phyloP scores from a whole-genome alignment of 2,329 filamentous ascomycete species.

The Plenodomus biglobosus region DNA sequence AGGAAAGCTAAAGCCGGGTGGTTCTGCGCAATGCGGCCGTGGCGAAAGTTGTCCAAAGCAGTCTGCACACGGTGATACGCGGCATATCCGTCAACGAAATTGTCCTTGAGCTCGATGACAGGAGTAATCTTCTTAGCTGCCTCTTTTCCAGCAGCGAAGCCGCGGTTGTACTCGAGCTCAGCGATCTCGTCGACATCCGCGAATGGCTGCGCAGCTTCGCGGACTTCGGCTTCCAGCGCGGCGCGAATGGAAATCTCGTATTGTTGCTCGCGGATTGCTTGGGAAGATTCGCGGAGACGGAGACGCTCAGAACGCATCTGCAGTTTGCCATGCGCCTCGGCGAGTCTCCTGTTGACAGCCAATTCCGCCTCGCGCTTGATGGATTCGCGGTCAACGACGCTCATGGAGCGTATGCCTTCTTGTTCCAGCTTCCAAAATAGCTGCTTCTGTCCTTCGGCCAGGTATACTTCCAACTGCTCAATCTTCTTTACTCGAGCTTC shows the following conservation, averaged over 20 bases:
- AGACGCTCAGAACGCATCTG: constrained; percentile 9
- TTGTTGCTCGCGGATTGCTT: constrained; percentile 22
- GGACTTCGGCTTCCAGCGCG: constrained; percentile 9
- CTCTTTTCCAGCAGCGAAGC: constrained; percentile 7
- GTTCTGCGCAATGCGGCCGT: constrained; percentile 16
- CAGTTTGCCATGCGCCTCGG: constrained; percentile 8
- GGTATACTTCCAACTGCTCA: constrained; percentile 19
- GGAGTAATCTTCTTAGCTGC: neutral
- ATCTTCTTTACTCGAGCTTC: constrained; percentile 14
- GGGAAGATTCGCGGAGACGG: constrained; percentile 12
- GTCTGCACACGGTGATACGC: constrained; percentile 13
- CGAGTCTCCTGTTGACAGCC: neutral
- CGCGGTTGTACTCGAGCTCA: constrained; percentile 13
- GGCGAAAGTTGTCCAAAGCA: constrained; percentile 11
- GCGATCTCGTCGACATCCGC: constrained; percentile 3
- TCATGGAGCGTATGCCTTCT: constrained; percentile 11
- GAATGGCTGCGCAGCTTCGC: neutral
- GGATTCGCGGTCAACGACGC: constrained; percentile 6
- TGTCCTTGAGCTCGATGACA: neutral
- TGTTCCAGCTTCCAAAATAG: constrained; percentile 12
- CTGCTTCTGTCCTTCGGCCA: constrained; percentile 27
- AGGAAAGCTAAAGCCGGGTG: constrained; percentile 23
- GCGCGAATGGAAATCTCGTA: constrained; percentile 15
- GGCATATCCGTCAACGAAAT: constrained; percentile 25
- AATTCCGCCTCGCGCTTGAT: constrained; percentile 11